Conservation (phyloP, 768 basidiomycete species). For the Rickenella mellea region DNA sequence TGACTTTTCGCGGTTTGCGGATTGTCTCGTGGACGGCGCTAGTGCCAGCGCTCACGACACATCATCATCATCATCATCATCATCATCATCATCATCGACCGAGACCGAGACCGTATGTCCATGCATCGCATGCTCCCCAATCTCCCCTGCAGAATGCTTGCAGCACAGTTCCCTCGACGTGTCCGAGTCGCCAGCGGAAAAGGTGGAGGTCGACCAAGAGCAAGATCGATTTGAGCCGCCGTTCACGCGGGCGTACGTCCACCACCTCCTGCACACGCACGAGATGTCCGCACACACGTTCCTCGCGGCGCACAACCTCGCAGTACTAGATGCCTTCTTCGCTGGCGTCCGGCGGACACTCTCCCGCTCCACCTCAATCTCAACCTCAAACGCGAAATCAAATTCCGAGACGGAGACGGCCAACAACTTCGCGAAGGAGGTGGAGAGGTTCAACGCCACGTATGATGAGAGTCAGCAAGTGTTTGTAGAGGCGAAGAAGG, state of each 20-base stretch:
- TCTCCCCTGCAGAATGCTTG: slow-evolving; percentile 6
- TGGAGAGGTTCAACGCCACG: slow-evolving; percentile 34
- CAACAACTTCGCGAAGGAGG: slow-evolving; percentile 25
- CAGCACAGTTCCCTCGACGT: slow-evolving; percentile 11
- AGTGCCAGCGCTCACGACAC: not conserved
- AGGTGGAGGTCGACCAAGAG: slow-evolving; percentile 6
- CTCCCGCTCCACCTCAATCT: slow-evolving; percentile 16
- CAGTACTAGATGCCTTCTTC: slow-evolving; percentile 59
- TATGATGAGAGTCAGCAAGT: slow-evolving; percentile 44
- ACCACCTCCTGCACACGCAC: slow-evolving; percentile 81
- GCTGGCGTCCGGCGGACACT: slow-evolving; percentile 38
- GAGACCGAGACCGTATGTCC: slow-evolving; percentile 21
- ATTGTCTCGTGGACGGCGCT: slow-evolving; percentile 23
- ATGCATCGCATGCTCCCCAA: slow-evolving; percentile 20
- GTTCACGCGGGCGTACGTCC: slow-evolving; percentile 56
- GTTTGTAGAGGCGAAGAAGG: slow-evolving; percentile 39
- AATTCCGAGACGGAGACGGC: not conserved
- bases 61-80: slow-evolving; percentile 43
- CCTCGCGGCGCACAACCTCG: slow-evolving; percentile 66
- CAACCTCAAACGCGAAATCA: not conserved
- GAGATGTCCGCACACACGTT: slow-evolving; percentile 83
- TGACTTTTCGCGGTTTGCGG: slow-evolving; percentile 52
- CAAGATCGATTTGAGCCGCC: slow-evolving; percentile 24
- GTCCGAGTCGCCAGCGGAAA: not conserved
- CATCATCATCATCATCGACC: slow-evolving; percentile 27